Conservation (phyloP, 2,329 filamentous ascomycete species). For the Diaporthe destruens region DNA sequence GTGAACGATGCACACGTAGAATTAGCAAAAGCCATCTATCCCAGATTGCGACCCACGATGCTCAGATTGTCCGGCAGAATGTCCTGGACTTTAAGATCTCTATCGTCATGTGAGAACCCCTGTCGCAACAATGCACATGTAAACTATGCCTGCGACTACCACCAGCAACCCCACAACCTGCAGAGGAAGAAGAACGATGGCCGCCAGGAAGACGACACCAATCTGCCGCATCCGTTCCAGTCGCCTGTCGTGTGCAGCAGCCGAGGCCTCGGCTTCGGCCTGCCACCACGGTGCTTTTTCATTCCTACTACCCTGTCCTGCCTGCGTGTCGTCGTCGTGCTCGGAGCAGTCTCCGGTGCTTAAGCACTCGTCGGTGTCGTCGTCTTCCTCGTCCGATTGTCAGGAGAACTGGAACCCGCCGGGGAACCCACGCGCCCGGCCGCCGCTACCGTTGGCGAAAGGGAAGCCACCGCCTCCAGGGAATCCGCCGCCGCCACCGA, state of each 20-base stretch:
- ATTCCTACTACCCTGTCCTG: conserved; percentile 38
- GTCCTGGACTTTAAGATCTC: conserved; percentile 6
- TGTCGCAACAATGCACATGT: conserved; percentile 52
- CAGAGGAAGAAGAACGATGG: conserved; percentile 61
- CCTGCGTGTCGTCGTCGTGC: conserved; percentile 35
- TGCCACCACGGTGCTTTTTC: conserved; percentile 43
- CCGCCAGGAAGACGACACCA: conserved; percentile 58
- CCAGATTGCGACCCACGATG: conserved; percentile 13
- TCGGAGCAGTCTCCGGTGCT: conserved; percentile 47
- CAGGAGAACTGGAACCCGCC: conserved; percentile 60
- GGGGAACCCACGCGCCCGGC: conserved; percentile 59
- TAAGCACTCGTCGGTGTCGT: conserved; percentile 48
- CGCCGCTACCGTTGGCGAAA: conserved; percentile 61
- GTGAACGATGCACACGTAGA: conserved; percentile 32
- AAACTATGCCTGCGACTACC: conserved; percentile 54
- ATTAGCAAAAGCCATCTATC: conserved; percentile 33
- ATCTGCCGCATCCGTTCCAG: conserved; percentile 58
- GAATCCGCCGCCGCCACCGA: conserved; percentile 67
- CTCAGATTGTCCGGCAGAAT: conserved; percentile 15
- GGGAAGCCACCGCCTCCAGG: conserved; percentile 65
- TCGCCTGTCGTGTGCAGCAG: conserved; percentile 52
- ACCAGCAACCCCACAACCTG: conserved; percentile 55
- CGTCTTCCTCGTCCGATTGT: conserved; percentile 56
- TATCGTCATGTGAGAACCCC: conserved; percentile 27
- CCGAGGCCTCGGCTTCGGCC: conserved; percentile 33